Evolutionary conservation across 768 basidiomycete genomes (phyloP).

Genomic region (Suillus hirtellus): DNA sequence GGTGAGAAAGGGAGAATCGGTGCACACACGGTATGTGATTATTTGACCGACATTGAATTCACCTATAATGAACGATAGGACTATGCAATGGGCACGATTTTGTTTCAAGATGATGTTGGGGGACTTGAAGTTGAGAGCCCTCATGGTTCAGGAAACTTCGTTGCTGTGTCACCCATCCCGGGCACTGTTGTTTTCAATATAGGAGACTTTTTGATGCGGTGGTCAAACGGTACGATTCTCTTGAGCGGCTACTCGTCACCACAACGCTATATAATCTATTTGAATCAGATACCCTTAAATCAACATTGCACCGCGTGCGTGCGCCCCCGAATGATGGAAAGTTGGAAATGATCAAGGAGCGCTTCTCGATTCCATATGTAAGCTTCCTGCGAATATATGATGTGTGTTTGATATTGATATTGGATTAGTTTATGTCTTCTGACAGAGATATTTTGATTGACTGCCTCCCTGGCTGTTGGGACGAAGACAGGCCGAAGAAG

Average conservation of each 20-base stretch:
- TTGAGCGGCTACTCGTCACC: slow-evolving; percentile 1
- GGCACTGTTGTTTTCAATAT: slow-evolving; percentile 53
- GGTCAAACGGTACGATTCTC: slow-evolving; percentile 30
- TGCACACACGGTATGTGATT: slow-evolving; percentile 29
- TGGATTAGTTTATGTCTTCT: slow-evolving; percentile 33
- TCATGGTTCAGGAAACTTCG: slow-evolving; percentile 42
- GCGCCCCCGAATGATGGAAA: slow-evolving; percentile 32
- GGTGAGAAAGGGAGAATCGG: slow-evolving; percentile 36
- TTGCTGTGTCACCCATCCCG: slow-evolving; percentile 43
- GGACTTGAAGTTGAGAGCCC: slow-evolving; percentile 66
- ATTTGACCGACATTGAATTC: neutral
- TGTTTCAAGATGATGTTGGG: slow-evolving; percentile 61
- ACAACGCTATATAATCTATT: neutral
- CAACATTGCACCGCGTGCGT: slow-evolving; percentile 52
- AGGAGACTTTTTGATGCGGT: slow-evolving; percentile 52
- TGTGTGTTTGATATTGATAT: neutral
- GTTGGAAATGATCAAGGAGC: slow-evolving; percentile 42
- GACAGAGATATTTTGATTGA: slow-evolving; percentile 45
- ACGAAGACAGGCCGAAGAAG: slow-evolving; percentile 44
- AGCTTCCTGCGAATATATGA: slow-evolving; percentile 19
- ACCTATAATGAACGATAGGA: slow-evolving; percentile 33
- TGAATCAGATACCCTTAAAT: slow-evolving; percentile 29
- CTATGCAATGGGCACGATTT: slow-evolving; percentile 56
- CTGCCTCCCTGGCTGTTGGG: slow-evolving; percentile 54
- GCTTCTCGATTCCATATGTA: slow-evolving; percentile 67